Conservation (phyloP, 345 rosid genomes). For the Aquilaria yunnanensis region DNA sequence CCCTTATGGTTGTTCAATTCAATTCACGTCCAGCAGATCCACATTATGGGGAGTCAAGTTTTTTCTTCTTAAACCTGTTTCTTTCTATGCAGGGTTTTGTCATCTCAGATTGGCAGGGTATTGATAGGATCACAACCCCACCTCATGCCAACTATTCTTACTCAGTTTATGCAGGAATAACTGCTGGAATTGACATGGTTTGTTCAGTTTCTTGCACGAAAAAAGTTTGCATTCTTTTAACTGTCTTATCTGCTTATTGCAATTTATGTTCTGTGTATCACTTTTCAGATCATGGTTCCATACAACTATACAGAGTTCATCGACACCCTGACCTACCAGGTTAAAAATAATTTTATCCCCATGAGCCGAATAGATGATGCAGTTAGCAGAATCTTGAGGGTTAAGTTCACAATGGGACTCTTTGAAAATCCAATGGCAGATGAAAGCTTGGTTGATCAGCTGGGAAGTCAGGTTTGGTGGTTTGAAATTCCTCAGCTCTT, state of each 20-base stretch:
- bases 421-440: conserved; percentile 46
- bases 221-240: conserved; percentile 3
- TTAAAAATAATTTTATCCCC: conserved; percentile 45
- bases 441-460: conserved; percentile 33
- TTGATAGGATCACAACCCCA: conserved; percentile 60
- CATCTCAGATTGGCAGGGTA: conserved; percentile 62
- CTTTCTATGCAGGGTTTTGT: conserved; percentile 49
- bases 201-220: not conserved
- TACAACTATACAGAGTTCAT: conserved; percentile 41
- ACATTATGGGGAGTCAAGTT: conserved; percentile 3
- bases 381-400: conserved; percentile 53
- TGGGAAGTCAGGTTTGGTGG: conserved; percentile 37
- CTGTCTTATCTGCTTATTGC: not conserved
- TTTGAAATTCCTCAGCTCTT: not conserved
- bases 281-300: conserved; percentile 41
- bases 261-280: not conserved
- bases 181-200: conserved; percentile 71
- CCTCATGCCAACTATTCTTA: conserved; percentile 58
- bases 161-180: conserved; percentile 38
- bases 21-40: not conserved
- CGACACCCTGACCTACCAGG: conserved; percentile 35
- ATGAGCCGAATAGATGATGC: conserved; percentile 68
- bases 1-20: not conserved
- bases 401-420: conserved; percentile 60
- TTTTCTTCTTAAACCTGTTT: not conserved